Base-by-base conservation (phyloP, 495 filamentous ascomycete genomes). In the Trichocladium uniseriatum region DNA sequence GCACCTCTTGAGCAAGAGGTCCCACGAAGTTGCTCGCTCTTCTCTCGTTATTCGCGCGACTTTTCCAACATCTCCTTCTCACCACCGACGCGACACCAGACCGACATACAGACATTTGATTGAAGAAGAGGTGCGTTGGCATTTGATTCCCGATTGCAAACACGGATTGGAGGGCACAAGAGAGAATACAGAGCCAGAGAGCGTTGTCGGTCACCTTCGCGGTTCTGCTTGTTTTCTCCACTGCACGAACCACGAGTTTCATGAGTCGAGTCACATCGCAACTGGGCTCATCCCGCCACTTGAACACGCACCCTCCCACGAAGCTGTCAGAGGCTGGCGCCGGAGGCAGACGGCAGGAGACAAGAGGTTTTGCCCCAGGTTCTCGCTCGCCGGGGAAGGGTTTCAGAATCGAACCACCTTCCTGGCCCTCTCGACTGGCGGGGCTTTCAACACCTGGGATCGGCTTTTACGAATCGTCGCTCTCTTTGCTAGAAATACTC, bases 61-160 rank as follows among this genome's bases (percentile, higher is more conserved):
- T 39, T 38, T 43, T 14, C 28, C 29, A 9, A 10, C 35, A 18
- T 19, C 31, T 43, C 43, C 48, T 20, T 38, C 54, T 29, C 5
- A n/a, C 29, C 1, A 16, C 14, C 19, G 38, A 35, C 20, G 31
- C 43, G n/a, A 45, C 41, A 35, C 40, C 41, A 49, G 45, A n/a
- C n/a, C n/a, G n/a, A n/a, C n/a, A n/a, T n/a, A n/a, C n/a, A n/a
- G n/a, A n/a, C n/a, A n/a, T n/a, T n/a, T n/a, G n/a, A n/a, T n/a
- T 49, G 37, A 46, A 50, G 18, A 37, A 49, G 22, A 50, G 52
- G 52, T 54, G 36, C 52, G 52, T 54, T 49, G 51, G 35, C 40
- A 49, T 44, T 53, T 36, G 45, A 37, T 22, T 41, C n/a, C 19
- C 18, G 8, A 8, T 27, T 27, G 24, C 24, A 27, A 4, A 27